phyloP scores from a whole-genome alignment of 2,329 filamentous ascomycete species.

The Neopestalotiopsis sp. region DNA sequence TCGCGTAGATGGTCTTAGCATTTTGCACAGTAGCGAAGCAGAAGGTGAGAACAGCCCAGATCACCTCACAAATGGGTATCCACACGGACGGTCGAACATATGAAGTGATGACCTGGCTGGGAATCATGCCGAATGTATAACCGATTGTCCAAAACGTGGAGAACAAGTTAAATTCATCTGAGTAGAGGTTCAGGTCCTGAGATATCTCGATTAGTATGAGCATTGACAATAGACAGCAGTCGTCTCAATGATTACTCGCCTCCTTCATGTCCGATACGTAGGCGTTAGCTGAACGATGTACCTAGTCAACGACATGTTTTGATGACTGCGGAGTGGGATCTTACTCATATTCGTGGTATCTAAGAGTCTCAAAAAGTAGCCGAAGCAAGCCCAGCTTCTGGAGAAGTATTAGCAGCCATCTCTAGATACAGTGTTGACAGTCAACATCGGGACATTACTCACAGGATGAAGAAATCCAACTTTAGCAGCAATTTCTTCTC shows the following conservation, averaged over 20 bases:
- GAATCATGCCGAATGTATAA: conserved; percentile 7
- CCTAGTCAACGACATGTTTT: neutral
- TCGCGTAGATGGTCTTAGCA: neutral
- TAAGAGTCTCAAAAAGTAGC: conserved; percentile 6
- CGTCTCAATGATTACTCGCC: neutral
- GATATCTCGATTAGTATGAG: neutral
- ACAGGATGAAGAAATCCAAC: conserved; percentile 14
- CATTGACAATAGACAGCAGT: neutral
- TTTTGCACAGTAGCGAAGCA: neutral
- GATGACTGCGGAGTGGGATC: neutral
- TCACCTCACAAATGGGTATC: neutral
- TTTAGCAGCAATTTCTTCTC: conserved; percentile 4
- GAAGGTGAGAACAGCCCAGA: conserved; percentile 4
- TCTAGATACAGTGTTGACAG: neutral
- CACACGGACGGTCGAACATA: neutral
- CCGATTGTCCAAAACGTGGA: conserved; percentile 3
- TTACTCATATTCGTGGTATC: conserved; percentile 14
- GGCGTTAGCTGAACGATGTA: neutral
- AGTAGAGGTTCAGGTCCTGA: neutral
- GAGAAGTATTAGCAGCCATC: neutral
- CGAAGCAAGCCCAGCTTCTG: conserved; percentile 12
- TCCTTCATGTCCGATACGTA: conserved; percentile 3
- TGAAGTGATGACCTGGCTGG: neutral
- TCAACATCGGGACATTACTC: neutral
- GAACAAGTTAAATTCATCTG: neutral